Evolutionary conservation across 441 rosid genomes (phyloP), one percentile per base, ranked within the genome.

Genomic region (Metrosideros polymorpha): DNA sequence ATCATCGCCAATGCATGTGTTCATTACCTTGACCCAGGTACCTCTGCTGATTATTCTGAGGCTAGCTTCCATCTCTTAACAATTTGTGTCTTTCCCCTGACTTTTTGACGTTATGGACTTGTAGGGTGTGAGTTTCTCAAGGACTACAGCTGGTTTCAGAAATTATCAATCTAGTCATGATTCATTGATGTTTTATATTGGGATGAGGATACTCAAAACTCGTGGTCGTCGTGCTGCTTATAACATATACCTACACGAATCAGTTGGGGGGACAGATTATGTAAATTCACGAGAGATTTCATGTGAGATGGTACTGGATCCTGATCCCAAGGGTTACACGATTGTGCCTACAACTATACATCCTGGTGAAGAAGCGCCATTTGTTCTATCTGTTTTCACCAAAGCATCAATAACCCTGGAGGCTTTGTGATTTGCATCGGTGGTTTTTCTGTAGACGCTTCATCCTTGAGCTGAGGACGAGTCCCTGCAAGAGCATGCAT

Each of bases 341-440:
- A 97, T 98, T 56, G 98, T 98, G 85, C 99, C 99, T 39, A 98
- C 99, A 43, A 98, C 99, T 71, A 96, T 98, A 92, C 99, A 95
- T 90, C 99, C 99, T 12, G 99, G 99, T 87, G 99, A 98, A 92
- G 99, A 98, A 92, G 99, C 99, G 47, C 99, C 99, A 4, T 98
- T 97, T 91, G 98, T 98, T 86, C 96, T 97, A 86, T 98, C 99
- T 43, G 98, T 98, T 88, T 98, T 98, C 92, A 94, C 99, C 86
- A 98, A 98, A 92, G 96, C 99, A 77, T 94, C 99, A 27, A 85
- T 96, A 85, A 90, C 94, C 88, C 93, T 98, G 89, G 99, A 98
- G 92, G 92, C 98, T 71, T 93, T 98, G 86, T 98, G 91, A 91
- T 85, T 82, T 45, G 42, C 84, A 79, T 51, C 71, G 55, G 85